A percentile compares a stretch with the other conserved stretches of the same genome.
Conservation (phyloP, 768 basidiomycete species). For the Mycena belliarum region DNA sequence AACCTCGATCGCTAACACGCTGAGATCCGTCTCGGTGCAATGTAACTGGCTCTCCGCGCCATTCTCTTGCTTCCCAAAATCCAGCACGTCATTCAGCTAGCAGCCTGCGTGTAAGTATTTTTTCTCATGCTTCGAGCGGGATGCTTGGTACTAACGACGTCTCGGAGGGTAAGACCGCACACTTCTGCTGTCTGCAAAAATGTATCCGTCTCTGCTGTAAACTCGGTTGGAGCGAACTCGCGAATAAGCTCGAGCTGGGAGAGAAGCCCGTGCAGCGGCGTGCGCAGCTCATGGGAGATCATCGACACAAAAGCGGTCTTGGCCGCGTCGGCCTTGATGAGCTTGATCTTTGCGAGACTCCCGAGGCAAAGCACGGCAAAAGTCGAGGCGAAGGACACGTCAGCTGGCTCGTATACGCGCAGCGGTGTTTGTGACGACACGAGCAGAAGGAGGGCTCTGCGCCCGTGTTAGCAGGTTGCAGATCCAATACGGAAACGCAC, state of each 20-base stretch:
- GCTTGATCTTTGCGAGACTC: constrained; percentile 8
- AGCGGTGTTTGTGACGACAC: neutral
- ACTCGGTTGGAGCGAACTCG: constrained; percentile 10
- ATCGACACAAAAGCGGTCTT: constrained; percentile 8
- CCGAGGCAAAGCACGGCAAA: constrained; percentile 8
- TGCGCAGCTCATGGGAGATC: constrained; percentile 6
- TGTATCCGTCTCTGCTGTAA: constrained; percentile 1
- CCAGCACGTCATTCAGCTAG: constrained; percentile 10
- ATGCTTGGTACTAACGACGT: neutral
- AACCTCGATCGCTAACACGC: constrained; percentile 1
- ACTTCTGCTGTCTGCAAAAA: constrained; percentile 8
- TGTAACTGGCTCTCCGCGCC: neutral
- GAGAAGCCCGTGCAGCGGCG: constrained; percentile 8
- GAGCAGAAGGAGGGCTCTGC: constrained; percentile 4
- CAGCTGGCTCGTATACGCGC: neutral
- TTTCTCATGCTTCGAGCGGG: too few relatives aligned
- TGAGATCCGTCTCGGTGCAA: constrained; percentile 4
- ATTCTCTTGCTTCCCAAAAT: constrained; percentile 10
- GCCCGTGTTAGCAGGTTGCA: neutral
- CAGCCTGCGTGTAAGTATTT: neutral
- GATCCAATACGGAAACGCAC: neutral
- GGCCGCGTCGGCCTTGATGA: constrained; percentile 8
- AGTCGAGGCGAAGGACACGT: constrained; percentile 10
- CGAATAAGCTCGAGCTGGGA: constrained; percentile 12
- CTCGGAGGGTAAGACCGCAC: constrained; percentile 8